Percentiles rank a stretch among this genome's conserved stretches.
These are phyloP conservation scores for Malassezia sympodialis DNA, from an alignment of 1,284 basidiomycete species.

Conservation along the genomic window DNA sequence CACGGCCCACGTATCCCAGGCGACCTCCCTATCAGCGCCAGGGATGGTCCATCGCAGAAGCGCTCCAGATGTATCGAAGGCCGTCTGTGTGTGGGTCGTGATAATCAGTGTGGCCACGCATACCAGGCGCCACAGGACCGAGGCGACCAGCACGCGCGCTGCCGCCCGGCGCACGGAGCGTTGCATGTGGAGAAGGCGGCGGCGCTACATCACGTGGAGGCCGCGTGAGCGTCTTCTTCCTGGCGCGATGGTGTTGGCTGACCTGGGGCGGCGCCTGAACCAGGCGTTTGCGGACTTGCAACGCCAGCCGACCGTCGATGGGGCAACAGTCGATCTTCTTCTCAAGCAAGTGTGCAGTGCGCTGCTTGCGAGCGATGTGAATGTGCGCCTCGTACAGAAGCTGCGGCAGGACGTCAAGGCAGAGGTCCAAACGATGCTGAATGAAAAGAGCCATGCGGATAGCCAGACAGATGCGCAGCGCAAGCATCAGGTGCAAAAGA, in stretches of 20 bases:
- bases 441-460: constrained; percentile 33
- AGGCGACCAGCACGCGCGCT: background rate
- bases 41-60: constrained; percentile 15
- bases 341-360: constrained; percentile 92
- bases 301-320: constrained; percentile 64
- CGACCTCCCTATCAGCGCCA: constrained; percentile 1
- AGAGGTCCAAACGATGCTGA: constrained; percentile 58
- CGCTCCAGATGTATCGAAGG: constrained; percentile 34
- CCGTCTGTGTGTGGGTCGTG: constrained; percentile 19
- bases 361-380: constrained; percentile 90
- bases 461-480: constrained; percentile 34
- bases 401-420: constrained; percentile 67
- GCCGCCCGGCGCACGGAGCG: background rate
- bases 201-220: constrained; percentile 2
- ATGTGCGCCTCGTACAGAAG: constrained; percentile 85
- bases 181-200: background rate
- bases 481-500: constrained; percentile 38
- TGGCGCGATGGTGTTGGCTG: constrained; percentile 75
- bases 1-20: constrained; percentile 12
- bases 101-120: constrained; percentile 17
- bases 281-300: constrained; percentile 83
- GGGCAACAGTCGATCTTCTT: constrained; percentile 56
- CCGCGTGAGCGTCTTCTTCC: background rate
- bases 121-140: constrained; percentile 13
- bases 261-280: constrained; percentile 87